Evolutionary conservation across 306 rosid genomes (phyloP).

Genomic region (Senna siamea): DNA sequence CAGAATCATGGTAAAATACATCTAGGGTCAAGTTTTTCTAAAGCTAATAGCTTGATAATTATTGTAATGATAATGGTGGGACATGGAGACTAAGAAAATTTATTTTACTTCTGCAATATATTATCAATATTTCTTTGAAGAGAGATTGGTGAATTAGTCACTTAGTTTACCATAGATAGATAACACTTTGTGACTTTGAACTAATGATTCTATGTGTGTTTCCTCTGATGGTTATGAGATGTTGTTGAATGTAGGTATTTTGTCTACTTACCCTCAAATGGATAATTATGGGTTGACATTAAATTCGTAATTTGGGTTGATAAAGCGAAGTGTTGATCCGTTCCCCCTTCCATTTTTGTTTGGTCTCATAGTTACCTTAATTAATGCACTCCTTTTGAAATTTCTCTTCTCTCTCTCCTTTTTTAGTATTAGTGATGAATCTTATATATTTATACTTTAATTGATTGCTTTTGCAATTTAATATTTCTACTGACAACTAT

Average conservation of each 20-base stretch:
- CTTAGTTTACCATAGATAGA: neutral
- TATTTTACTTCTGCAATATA: constrained; percentile 4
- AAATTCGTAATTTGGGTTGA: constrained; percentile 15
- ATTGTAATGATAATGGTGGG: constrained; percentile 18
- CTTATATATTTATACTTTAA: neutral
- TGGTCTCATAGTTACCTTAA: constrained; percentile 22
- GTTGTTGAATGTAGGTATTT: constrained; percentile 4
- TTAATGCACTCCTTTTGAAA: constrained; percentile 18
- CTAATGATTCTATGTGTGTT: constrained; percentile 13
- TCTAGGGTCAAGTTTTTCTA: constrained; percentile 20
- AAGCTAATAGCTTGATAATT: constrained; percentile 7
- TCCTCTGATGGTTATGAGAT: constrained; percentile 25
- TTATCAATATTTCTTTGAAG: constrained; percentile 2
- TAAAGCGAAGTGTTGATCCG: constrained; percentile 20
- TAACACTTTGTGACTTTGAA: neutral
- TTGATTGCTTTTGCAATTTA: constrained; percentile 18
- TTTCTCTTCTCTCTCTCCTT: neutral
- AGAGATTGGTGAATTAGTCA: constrained; percentile 7
- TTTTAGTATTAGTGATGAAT: neutral
- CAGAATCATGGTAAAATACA: constrained; percentile 77
- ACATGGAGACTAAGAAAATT: neutral
- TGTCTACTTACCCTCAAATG: constrained; percentile 8
- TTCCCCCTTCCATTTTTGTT: constrained; percentile 25
- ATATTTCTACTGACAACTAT: constrained; percentile 8
- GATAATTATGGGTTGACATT: constrained; percentile 17